Evolutionary conservation across 202 grass and related monocot species (phyloP), one percentile per base, ranked within the genome.

Genomic region (Dendrocalamus latiflorus): DNA sequence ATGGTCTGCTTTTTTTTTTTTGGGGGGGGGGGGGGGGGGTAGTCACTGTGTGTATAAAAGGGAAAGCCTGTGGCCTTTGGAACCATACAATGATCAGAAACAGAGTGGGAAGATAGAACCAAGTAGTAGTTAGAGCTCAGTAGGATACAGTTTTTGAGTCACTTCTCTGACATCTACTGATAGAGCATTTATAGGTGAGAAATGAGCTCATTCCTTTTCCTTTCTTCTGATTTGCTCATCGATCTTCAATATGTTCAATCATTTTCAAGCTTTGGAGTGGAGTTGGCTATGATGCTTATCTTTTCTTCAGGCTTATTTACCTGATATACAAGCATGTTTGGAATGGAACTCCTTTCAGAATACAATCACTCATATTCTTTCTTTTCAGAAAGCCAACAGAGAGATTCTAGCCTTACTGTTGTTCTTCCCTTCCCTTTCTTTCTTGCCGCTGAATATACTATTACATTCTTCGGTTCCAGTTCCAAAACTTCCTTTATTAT

Each of bases 41-140:
- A 7, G 64, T n/a, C 18, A 61, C 41, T 71, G 61, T 73, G 33
- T 85, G 72, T 85, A 88, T 91, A 88, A 88, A 87, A 88, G 66
- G 82, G 76, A 85, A 91, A 84, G 81, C 81, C 51, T 88, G 67
- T 56, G 77, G 65, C 78, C 89, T 91, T 88, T 84, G 82, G 76
- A 87, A 55, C 57, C 77, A 85, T 88, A 81, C 69, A 88, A 91
- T 91, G 85, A 85, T 84, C 81, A 78, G 77, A 50, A 76, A 15
- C 81, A 85, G 65, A 75, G 73, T 50, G 58, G 41, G 54, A 47
- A 69, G 53, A 86, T n/a, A 86, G 56, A 83, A 51, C 58, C 6
- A 26, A 81, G 34, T n/a, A 47, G 70, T 66, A 53, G 83, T 86
- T 86, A 53, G 59, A 82, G 74, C 51, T 86, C 67, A 86, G 79